Base-by-base conservation (phyloP, 208 protist species). In the Trypanosoma melophagium region DNA sequence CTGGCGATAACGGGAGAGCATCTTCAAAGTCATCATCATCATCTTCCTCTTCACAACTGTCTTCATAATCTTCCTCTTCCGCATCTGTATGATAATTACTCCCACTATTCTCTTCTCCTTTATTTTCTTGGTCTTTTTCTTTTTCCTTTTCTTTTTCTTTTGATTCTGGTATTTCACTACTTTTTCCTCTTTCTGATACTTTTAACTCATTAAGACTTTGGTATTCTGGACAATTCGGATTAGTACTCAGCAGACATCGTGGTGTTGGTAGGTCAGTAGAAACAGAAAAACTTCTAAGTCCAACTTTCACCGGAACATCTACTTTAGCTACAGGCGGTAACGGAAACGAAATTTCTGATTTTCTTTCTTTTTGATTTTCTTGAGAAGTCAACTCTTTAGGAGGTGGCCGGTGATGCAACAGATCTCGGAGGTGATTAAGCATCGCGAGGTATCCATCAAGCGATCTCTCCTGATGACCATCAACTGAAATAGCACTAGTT, bases 401-500 rank as follows among this genome's bases (percentile, higher is more conserved):
- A 1, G 0, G 19, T 42, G 0, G 0, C 9, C 50, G 24, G 38
- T 53, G 24, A 52, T 94, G 77, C 12, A 95, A 76, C 38, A 95
- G 58, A 25, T 81, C 79, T 62, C 82, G 90, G 8, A 95, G 69
- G 76, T 92, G 86, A 69, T 91, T 84, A 57, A 95, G 73, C 89
- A 95, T 95, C 70, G 83, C 86, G 12, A 81, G 31, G 61, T 95
- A 95, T 22, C 77, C 83, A 21, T 90, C 81, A 61, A 86, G 76
- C 14, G 83, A 84, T 55, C 52, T 72, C 44, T 68, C 69, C 12
- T 24, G 7, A 31, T 13, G 42, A 47, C 24, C 3, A 17, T 68
- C 54, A 16, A 28, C 19, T 19, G 69, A 61, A 42, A 21, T 28
- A 21, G 45, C 17, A 28, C 61, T 68, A 7, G 10, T 2, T 3